Evolutionary conservation across 345 rosid species (phyloP).

Genomic region (Alliaria petiolata): DNA sequence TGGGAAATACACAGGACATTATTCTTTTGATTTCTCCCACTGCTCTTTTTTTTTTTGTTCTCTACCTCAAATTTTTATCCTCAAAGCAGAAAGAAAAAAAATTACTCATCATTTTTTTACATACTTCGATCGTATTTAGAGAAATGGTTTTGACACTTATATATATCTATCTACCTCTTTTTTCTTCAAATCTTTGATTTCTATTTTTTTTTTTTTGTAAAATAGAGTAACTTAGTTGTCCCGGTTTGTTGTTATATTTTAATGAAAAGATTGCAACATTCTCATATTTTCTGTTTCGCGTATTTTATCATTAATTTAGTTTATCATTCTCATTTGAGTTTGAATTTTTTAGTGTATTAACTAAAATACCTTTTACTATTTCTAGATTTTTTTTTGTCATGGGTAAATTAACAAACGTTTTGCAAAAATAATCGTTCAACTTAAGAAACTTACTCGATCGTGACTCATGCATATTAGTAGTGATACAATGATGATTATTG

Average conservation of each 20-base stretch:
- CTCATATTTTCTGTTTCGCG: neutral
- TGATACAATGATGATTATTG: neutral
- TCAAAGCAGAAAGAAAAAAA: too few relatives aligned
- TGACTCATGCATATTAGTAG: neutral
- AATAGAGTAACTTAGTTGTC: neutral
- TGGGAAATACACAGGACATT: slow-evolving; percentile 2
- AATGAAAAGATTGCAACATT: neutral
- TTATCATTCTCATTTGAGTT: too few relatives aligned
- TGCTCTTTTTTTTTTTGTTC: neutral
- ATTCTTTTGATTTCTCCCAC: slow-evolving; percentile 22
- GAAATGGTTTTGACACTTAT: slow-evolving; percentile 1
- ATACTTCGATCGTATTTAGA: slow-evolving; percentile 10
- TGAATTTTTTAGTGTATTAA: too few relatives aligned
- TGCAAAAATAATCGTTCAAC: too few relatives aligned
- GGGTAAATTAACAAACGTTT: too few relatives aligned
- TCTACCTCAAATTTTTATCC: neutral
- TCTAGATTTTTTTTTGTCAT: too few relatives aligned
- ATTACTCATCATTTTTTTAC: too few relatives aligned
- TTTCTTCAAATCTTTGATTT: neutral
- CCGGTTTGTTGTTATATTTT: neutral
- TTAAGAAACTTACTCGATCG: too few relatives aligned
- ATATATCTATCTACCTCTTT: too few relatives aligned
- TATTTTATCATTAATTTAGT: neutral
- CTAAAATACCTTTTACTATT: too few relatives aligned
- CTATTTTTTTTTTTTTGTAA: neutral